Conservation (phyloP, 495 filamentous ascomycete species). For the Annulohypoxylon moriforme region DNA sequence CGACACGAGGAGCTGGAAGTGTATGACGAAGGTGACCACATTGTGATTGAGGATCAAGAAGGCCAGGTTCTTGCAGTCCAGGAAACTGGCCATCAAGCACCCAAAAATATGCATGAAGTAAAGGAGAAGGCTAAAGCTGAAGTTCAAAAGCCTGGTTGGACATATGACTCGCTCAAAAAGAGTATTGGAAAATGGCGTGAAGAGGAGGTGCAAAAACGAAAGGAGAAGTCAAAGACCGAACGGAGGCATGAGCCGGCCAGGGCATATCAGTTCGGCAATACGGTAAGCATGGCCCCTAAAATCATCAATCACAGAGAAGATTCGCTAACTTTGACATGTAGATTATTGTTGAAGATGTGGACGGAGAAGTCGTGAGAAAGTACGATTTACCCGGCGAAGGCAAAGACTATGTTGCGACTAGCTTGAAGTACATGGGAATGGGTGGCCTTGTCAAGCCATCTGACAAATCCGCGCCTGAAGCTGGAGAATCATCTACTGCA, state of each 20-base stretch:
- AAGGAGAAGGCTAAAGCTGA: constrained; percentile 46
- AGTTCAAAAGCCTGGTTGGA: constrained; percentile 57
- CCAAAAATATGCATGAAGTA: constrained; percentile 15
- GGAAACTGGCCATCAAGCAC: constrained; percentile 41
- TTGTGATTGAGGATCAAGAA: constrained; percentile 87
- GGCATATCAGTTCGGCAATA: constrained; percentile 95
- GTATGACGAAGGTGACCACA: constrained; percentile 84
- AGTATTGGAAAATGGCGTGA: constrained; percentile 66
- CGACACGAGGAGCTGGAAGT: constrained; percentile 65
- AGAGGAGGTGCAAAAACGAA: constrained; percentile 69
- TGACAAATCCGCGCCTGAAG: constrained; percentile 43
- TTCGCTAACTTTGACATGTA: constrained; percentile 47
- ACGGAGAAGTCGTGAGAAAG: constrained; percentile 97
- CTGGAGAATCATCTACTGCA: constrained; percentile 38
- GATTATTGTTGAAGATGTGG: constrained; percentile 97
- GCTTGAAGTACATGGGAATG: constrained; percentile 61
- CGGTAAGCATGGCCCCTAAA: constrained; percentile 56
- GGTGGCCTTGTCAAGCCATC: constrained; percentile 55
- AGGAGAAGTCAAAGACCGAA: constrained; percentile 63
- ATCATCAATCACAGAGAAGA: not conserved
- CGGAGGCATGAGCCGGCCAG: constrained; percentile 72
- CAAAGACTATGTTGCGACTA: constrained; percentile 56
- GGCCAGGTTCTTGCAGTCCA: constrained; percentile 79
- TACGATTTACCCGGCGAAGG: constrained; percentile 78
- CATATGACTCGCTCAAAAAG: constrained; percentile 56